These are phyloP conservation scores for Ceratocystis ficicola DNA, from an alignment of 2,329 filamentous ascomycete species.

Conservation along the genomic window DNA sequence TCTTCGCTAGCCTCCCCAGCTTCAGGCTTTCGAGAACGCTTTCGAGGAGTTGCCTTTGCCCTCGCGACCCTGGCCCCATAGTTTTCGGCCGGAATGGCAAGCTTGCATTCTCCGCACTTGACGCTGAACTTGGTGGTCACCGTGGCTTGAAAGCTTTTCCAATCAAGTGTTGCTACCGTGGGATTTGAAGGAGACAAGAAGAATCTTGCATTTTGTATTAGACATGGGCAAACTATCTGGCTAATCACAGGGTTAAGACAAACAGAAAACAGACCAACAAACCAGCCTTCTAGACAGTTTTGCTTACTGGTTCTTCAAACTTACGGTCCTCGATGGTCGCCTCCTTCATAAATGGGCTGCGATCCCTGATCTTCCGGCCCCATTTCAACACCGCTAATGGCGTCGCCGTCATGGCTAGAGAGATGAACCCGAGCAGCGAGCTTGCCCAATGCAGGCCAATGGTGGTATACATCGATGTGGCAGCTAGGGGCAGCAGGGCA, in stretches of 20 bases:
- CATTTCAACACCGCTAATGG: slow-evolving; percentile 21
- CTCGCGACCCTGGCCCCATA: not conserved
- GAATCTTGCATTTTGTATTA: not conserved
- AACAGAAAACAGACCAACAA: not conserved
- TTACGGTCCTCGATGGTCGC: slow-evolving; percentile 11
- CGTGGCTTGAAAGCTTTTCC: slow-evolving; percentile 11
- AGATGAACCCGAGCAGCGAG: slow-evolving; percentile 21
- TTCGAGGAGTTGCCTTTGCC: not conserved
- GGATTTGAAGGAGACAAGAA: not conserved
- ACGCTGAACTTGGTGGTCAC: not conserved
- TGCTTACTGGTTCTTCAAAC: not conserved
- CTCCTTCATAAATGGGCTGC: slow-evolving; percentile 22
- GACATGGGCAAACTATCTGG: not conserved
- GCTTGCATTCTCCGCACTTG: not conserved
- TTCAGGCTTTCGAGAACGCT: not conserved
- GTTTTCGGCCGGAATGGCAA: not conserved
- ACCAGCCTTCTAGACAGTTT: not conserved
- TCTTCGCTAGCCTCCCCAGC: not conserved
- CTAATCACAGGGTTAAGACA: not conserved
- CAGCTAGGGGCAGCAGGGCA: slow-evolving; percentile 25
- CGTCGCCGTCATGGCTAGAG: slow-evolving; percentile 19
- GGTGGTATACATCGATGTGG: slow-evolving; percentile 18
- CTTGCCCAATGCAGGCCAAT: slow-evolving; percentile 22
- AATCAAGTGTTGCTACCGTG: not conserved
- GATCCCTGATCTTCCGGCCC: slow-evolving; percentile 16